Evolutionary conservation across 805 yeast genomes (phyloP).

Genomic region (Debaryomyces tyrocola): DNA sequence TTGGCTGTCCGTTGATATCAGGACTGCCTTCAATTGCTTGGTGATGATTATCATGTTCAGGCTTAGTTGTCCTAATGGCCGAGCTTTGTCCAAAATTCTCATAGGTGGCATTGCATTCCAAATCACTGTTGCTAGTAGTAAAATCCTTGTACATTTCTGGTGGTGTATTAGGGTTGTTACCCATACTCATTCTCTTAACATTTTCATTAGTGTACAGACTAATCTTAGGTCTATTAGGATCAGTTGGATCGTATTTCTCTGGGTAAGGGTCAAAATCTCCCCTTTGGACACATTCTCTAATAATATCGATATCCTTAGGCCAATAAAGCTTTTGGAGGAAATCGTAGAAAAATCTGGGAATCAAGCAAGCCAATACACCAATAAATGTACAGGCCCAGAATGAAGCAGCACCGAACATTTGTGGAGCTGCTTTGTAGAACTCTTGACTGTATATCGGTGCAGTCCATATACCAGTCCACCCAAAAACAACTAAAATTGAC

Average conservation of each 20-base stretch:
- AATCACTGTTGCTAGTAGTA: constrained; percentile 2
- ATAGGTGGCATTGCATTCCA: background rate
- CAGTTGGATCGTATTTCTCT: constrained; percentile 73
- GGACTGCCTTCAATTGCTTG: constrained; percentile 18
- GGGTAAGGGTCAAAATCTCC: constrained; percentile 74
- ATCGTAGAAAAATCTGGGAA: constrained; percentile 69
- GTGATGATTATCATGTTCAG: background rate
- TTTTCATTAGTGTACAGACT: constrained; percentile 37
- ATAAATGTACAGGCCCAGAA: constrained; percentile 70
- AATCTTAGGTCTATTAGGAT: constrained; percentile 60
- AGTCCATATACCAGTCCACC: constrained; percentile 84
- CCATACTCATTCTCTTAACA: constrained; percentile 19
- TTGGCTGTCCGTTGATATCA: constrained; percentile 1
- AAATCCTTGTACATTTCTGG: constrained; percentile 2
- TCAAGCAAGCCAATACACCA: constrained; percentile 62
- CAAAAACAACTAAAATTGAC: constrained; percentile 61
- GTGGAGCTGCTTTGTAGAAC: constrained; percentile 66
- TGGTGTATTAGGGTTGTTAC: background rate
- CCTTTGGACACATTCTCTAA: constrained; percentile 64
- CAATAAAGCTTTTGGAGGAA: constrained; percentile 48
- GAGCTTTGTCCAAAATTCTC: constrained; percentile 3
- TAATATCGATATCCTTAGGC: constrained; percentile 72
- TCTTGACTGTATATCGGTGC: constrained; percentile 50
- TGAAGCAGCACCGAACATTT: constrained; percentile 57
- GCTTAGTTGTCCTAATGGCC: background rate